Base-by-base conservation (phyloP, 78 protist genomes). In the Paratrimastix pyriformis region DNA sequence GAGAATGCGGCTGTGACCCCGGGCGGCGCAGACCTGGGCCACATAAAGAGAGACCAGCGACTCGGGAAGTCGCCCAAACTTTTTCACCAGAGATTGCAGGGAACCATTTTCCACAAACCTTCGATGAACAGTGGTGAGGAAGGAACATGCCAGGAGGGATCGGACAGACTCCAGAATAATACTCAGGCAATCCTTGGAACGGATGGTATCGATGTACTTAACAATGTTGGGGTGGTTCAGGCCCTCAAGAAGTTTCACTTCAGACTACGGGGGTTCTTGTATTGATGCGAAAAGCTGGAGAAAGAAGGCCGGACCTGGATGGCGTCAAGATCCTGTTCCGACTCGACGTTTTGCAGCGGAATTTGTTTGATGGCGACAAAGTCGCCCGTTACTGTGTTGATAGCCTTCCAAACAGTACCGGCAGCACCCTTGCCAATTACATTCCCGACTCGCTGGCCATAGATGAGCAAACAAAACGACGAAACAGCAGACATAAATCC, bases 21-120 rank as follows among this genome's bases (percentile, higher is more conserved):
- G 60, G 35, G 26, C 26, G 21, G 26, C 24, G 13, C 11, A 70
- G 13, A 89, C 88, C 74, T 92, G 96, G 24, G 70, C 5, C 24
- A 86, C 84, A 79, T 92, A 95, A n/a, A 75, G 68, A 7, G 72
- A 46, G 15, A 81, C 82, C 50, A 92, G 83, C 38, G 82, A 44
- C 83, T 95, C 98, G 39, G 92, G 93, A 26, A 95, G 78, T 42
- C 55, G 32, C 1, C 97, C 98, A 59, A 90, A 88, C 74, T 78
- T 72, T 71, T 84, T 80, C 33, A 83, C 57, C 42, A 90, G 62
- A 35, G 72, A 13, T 50, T 79, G 74, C 33, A 95, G 88, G 32
- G 96, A 92, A 1, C 98, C 98, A 50, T 88, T 86, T 44, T 89
- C 92, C 7, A 90, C 80, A 54, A 76, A 87, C 30, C 89, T 83